phyloP scores from a whole-genome alignment of 129 eudicot genomes.

The Ambrosia trifida region DNA sequence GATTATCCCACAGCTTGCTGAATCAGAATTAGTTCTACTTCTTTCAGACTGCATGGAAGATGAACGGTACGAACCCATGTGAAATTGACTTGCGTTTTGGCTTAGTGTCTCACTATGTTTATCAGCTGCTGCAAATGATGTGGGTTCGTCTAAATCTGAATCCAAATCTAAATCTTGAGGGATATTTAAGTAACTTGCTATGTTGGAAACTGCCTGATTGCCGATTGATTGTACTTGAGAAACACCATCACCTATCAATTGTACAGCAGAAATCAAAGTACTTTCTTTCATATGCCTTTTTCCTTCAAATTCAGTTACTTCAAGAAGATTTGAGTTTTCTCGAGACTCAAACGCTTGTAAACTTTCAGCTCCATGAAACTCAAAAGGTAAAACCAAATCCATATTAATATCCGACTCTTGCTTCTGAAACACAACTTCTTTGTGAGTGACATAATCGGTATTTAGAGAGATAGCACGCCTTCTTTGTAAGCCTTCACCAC shows the following conservation, averaged over 20 bases:
- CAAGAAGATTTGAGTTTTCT: constrained; percentile 52
- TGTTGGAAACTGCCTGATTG: constrained; percentile 80
- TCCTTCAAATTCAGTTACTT: constrained; percentile 69
- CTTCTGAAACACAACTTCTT: constrained; percentile 37
- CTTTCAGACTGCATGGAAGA: constrained; percentile 80
- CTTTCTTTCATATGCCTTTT: constrained; percentile 53
- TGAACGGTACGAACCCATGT: constrained; percentile 42
- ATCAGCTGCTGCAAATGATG: constrained; percentile 42
- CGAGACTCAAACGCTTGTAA: constrained; percentile 47
- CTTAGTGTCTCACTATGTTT: constrained; percentile 36
- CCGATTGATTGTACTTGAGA: constrained; percentile 89
- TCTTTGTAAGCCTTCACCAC: constrained; percentile 66
- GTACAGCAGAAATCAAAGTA: constrained; percentile 81
- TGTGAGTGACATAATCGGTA: constrained; percentile 33
- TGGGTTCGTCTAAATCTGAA: constrained; percentile 61
- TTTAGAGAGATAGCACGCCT: constrained; percentile 54
- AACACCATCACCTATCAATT: constrained; percentile 92
- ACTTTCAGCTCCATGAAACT: constrained; percentile 51
- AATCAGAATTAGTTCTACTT: constrained; percentile 63
- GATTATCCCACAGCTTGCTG: constrained; percentile 74
- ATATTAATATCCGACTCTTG: constrained; percentile 38
- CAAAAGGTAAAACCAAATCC: constrained; percentile 41
- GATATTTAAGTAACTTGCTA: constrained; percentile 78
- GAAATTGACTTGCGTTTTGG: constrained; percentile 30
- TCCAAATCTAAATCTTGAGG: constrained; percentile 65